A percentile compares a stretch with the other conserved stretches of the same genome.
Conservation (phyloP, 441 rosid species). For the Erodium trifolium region DNA sequence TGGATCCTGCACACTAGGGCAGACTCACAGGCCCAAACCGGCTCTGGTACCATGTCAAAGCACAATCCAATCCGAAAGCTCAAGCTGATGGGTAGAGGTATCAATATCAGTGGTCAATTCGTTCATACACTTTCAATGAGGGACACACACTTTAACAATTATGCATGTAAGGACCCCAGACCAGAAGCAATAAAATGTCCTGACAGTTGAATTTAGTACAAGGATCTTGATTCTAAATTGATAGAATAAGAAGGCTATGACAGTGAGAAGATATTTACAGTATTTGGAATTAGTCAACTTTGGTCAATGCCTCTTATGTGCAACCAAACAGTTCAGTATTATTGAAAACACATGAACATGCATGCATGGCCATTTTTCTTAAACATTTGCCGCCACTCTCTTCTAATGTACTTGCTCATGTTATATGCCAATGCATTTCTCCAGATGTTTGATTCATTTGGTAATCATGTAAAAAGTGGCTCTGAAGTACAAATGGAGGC, state of each 20-base stretch:
- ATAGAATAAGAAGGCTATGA: constrained; percentile 5
- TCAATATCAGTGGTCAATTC: too few species aligned
- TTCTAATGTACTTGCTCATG: constrained; percentile 14
- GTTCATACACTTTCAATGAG: too few species aligned
- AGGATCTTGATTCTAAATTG: neutral
- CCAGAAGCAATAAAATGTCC: constrained; percentile 1
- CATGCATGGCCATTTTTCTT: neutral
- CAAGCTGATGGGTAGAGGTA: too few species aligned
- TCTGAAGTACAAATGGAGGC: constrained; percentile 29
- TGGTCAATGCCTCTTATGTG: neutral
- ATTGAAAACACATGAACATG: constrained; percentile 6
- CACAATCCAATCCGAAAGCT: too few species aligned
- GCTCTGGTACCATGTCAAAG: too few species aligned
- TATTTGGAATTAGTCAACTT: neutral
- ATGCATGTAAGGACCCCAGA: neutral
- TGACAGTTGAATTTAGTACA: neutral
- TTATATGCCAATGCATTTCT: neutral
- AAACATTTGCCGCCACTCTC: neutral
- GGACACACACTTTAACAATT: neutral
- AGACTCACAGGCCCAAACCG: too few species aligned
- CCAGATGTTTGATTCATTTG: constrained; percentile 56
- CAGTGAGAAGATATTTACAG: neutral
- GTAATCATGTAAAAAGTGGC: constrained; percentile 45
- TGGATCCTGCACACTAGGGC: too few species aligned
- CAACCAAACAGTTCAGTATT: neutral